A percentile compares a stretch with the other conserved stretches of the same genome.
Evolutionary conservation across 2,329 filamentous ascomycete species (phyloP).

Genomic region (Fusarium sp.): DNA sequence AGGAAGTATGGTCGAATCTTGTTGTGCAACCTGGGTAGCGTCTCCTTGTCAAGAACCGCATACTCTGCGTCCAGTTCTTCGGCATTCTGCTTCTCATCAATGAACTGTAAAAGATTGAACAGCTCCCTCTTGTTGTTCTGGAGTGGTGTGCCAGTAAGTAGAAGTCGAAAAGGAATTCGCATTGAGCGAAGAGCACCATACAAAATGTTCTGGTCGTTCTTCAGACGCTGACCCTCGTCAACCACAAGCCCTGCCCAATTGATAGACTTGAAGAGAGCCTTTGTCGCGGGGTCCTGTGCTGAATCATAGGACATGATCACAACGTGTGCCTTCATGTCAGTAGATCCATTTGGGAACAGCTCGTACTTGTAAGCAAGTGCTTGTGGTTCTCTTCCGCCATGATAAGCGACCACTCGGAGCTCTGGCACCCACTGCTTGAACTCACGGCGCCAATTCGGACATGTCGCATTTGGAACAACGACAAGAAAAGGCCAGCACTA

Average conservation of each 20-base stretch:
- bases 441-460: conserved; percentile 96
- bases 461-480: conserved; percentile 94
- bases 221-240: conserved; percentile 94
- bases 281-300: conserved; percentile 76
- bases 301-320: conserved; percentile 97
- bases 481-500: conserved; percentile 90
- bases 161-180: conserved; percentile 81
- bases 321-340: conserved; percentile 84
- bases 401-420: conserved; percentile 90
- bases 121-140: conserved; percentile 96
- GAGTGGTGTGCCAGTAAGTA: conserved; percentile 90
- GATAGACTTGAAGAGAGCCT: conserved; percentile 72
- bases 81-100: conserved; percentile 78
- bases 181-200: conserved; percentile 79
- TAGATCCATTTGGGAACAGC: conserved; percentile 74
- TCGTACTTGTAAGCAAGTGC: conserved; percentile 84
- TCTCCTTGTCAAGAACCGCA: conserved; percentile 81
- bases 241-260: conserved; percentile 90
- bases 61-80: conserved; percentile 79
- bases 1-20: conserved; percentile 79
- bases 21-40: conserved; percentile 81
- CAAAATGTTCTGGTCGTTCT: conserved; percentile 87
- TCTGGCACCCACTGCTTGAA: conserved; percentile 93
- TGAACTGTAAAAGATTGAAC: conserved; percentile 96
- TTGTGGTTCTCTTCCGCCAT: conserved; percentile 79